Conservation (phyloP, 2,329 filamentous ascomycete genomes). For the Pochonia chlamydosporia region DNA sequence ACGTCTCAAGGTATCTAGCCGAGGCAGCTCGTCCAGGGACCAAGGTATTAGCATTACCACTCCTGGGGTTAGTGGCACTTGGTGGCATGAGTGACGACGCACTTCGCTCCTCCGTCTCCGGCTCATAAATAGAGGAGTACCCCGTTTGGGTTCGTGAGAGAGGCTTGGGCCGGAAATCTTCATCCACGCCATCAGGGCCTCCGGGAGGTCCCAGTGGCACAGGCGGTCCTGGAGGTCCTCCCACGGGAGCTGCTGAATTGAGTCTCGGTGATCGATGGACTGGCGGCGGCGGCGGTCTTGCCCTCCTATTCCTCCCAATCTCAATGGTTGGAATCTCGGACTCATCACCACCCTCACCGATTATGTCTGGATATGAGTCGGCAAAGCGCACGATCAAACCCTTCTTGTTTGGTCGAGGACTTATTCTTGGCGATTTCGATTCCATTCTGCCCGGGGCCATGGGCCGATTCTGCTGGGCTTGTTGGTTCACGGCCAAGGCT, state of each 20-base stretch:
- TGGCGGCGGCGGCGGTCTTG: conserved; percentile 25
- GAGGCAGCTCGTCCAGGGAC: conserved; percentile 27
- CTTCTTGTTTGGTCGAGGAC: conserved; percentile 49
- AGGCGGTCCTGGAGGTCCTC: conserved; percentile 6
- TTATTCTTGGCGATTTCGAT: conserved; percentile 36
- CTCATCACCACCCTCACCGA: conserved; percentile 89
- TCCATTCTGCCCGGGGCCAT: conserved; percentile 32
- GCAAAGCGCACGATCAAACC: conserved; percentile 71
- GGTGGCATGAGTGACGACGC: background rate
- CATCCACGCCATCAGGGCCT: conserved; percentile 17
- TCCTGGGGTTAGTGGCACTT: background rate
- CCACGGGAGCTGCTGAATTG: background rate
- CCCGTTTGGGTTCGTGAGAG: conserved; percentile 56
- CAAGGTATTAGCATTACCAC: conserved; percentile 18
- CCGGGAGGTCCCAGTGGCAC: background rate
- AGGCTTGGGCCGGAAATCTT: conserved; percentile 47
- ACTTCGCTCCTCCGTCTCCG: conserved; percentile 9
- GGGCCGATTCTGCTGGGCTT: conserved; percentile 38
- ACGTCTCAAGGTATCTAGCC: conserved; percentile 37
- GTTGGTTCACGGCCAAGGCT: conserved; percentile 39
- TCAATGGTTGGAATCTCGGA: conserved; percentile 66
- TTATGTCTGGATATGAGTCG: conserved; percentile 68
- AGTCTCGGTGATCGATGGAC: conserved; percentile 5
- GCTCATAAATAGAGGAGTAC: conserved; percentile 29
- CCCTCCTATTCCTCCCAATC: conserved; percentile 55